Evolutionary conservation across 177 flowering plant genomes (phyloP), one percentile per base, ranked within the genome.

Genomic region (Telopea speciosissima): DNA sequence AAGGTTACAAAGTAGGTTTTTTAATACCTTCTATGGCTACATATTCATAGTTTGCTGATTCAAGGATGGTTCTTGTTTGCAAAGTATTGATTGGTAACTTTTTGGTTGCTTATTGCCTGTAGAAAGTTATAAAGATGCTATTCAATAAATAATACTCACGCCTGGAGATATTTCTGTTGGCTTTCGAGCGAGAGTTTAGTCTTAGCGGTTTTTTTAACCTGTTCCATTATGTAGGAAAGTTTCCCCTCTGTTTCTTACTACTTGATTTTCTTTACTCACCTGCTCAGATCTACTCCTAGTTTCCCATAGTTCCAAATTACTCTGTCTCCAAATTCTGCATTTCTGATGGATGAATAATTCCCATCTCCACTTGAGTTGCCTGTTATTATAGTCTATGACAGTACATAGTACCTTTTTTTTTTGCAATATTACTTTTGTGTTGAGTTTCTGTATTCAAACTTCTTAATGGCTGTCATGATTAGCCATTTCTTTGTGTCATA

Each of bases 1-100:
- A 28, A 89, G 95, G 17, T 76, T 96, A 62, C 84, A 76, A 74
- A 83, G 99, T 93, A 74, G 42, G 88, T 69, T 40, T 21, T 36
- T 42, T 63, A 42, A 49, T 73, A 24, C 25, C 59, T 59, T 8
- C 56, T 5, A 31, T 66, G 63, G 44, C 11, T 64, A 16, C 22
- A 19, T 61, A 11, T 24, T 24, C 14, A 13, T 33, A 22, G 9
- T 8, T 24, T 14, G 56, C 7, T 59, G 16, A 17, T 71, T 8
- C 33, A 71, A 56, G 19, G 45, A 60, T n/a, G 62, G 22, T 64
- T 56, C 42, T 21, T 54, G 6, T 42, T 31, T n/a, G 58, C 45
- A 52, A 17, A 24, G n/a, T 62, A 70, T 49, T 49, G 54, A 49
- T 49, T 49, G 14, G 54, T 13, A 49, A 11, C 54, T 49, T 49